Evolutionary conservation across 768 basidiomycete species (phyloP), one percentile per base, ranked within the genome.

Genomic region (Suillus americanus): DNA sequence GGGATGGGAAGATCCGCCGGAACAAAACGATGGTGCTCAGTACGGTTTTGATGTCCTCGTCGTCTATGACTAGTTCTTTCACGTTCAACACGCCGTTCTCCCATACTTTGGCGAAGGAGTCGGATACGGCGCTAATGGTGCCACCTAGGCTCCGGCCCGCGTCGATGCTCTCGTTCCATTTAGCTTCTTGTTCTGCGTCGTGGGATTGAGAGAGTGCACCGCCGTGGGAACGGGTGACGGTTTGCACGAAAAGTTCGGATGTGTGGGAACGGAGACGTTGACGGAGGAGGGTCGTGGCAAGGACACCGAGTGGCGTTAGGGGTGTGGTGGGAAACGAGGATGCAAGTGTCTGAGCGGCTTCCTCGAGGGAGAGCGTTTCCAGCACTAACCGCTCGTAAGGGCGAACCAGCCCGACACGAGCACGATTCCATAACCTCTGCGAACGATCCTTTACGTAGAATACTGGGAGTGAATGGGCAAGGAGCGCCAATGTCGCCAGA

Each of bases 61-160:
- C 81, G 71, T 48, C 72, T 72, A 18, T 64, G 60, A 70, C 70
- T 14, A 74, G 62, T 62, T 79, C 77, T 41, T 79, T 75, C 25
- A 78, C 68, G 4, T 77, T 68, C 35, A 68, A 69, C 63, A 75
- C 74, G 20, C 74, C 74, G 25, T 75, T 73, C 67, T 80, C 81
- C 83, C 86, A 86, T 62, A 86, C 79, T 57, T 82, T 79, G 73
- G 90, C 89, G 35, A 92, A 78, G 7, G 77, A 70, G 67, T 81
- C 78, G 0, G 84, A 89, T 18, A 92, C 77, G 61, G 81, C 76
- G 3, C 81, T 82, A 0, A 86, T 81, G 13, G 73, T 70, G 1
- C 89, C 90, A 3, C 90, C 89, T 7, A 93, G 82, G 62, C 86
- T 85, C 54, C 80, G 81, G 25, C 89, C 88, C 30, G 85, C 85